Evolutionary conservation across 1,284 basidiomycete genomes (phyloP).

Genomic region (Ustilago xerochloae): DNA sequence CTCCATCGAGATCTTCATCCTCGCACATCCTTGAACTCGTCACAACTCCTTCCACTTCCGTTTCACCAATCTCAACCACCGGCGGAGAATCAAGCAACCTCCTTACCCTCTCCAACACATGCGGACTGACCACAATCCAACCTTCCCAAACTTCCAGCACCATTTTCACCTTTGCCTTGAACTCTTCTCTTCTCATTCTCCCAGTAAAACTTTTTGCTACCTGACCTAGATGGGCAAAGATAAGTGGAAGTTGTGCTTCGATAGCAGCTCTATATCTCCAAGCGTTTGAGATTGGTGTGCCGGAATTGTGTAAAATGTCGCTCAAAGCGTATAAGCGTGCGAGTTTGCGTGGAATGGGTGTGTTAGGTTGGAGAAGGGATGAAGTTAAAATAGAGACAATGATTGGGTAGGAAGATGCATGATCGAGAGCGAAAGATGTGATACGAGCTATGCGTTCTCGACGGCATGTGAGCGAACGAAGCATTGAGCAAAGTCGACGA

Average conservation of each 20-base stretch:
- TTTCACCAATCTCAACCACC: background rate
- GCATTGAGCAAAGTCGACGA: conserved; percentile 86
- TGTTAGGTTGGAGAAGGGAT: conserved; percentile 75
- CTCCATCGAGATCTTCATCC: conserved; percentile 34
- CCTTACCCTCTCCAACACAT: conserved; percentile 75
- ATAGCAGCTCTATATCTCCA: conserved; percentile 54
- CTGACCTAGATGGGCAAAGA: conserved; percentile 59
- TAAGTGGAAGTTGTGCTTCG: conserved; percentile 34
- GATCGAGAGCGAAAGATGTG: conserved; percentile 94
- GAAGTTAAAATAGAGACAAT: conserved; percentile 45
- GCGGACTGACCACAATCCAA: conserved; percentile 79
- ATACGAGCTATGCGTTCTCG: conserved; percentile 90
- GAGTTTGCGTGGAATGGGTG: conserved; percentile 93
- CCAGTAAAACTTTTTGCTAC: conserved; percentile 46
- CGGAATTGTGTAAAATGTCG: conserved; percentile 97
- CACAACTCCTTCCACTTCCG: conserved; percentile 17
- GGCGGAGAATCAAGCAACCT: conserved; percentile 39
- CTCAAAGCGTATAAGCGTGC: conserved; percentile 93
- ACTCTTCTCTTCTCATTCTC: conserved; percentile 56
- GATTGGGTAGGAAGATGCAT: conserved; percentile 80
- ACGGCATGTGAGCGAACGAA: conserved; percentile 84
- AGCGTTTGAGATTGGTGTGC: conserved; percentile 81
- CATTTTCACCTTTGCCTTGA: conserved; percentile 82
- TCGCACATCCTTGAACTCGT: background rate
- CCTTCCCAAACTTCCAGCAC: conserved; percentile 95